Evolutionary conservation across 257 asterid species (phyloP).

Genomic region (Jacaranda copaia): DNA sequence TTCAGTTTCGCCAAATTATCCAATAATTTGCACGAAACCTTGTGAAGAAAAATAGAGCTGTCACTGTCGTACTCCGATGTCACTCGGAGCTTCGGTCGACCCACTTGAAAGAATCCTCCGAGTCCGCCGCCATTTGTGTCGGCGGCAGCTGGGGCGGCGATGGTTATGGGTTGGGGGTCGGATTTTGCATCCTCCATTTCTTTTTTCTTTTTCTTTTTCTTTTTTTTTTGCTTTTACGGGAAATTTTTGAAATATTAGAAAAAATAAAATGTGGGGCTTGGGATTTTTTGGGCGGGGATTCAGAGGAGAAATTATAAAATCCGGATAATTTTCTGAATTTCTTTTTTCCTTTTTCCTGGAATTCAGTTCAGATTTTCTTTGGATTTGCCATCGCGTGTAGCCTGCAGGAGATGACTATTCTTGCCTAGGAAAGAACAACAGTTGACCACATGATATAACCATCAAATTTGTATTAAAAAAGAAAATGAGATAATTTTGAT

Average conservation of each 20-base stretch:
- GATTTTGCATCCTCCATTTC: constrained; percentile 45
- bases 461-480: no score
- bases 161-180: constrained; percentile 31
- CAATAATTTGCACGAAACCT: constrained; percentile 74
- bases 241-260: constrained; percentile 12
- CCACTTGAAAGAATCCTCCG: constrained; percentile 36
- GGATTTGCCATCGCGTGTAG: not conserved
- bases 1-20: constrained; percentile 76
- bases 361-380: not conserved
- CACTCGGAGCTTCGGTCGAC: constrained; percentile 80
- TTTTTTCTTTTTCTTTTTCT: not conserved
- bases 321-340: not conserved
- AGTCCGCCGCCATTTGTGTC: constrained; percentile 28
- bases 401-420: not conserved
- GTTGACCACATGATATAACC: not conserved
- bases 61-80: constrained; percentile 95
- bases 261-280: constrained; percentile 26
- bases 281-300: constrained; percentile 43
- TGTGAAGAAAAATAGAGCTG: constrained; percentile 71
- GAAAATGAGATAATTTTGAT: no score
- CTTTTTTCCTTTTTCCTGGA: no score
- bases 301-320: constrained; percentile 25
- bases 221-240: not conserved
- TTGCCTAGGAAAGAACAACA: no score
- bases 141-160: constrained; percentile 22